Base-by-base conservation (phyloP, 768 basidiomycete species). In the Cubamyces sp. region DNA sequence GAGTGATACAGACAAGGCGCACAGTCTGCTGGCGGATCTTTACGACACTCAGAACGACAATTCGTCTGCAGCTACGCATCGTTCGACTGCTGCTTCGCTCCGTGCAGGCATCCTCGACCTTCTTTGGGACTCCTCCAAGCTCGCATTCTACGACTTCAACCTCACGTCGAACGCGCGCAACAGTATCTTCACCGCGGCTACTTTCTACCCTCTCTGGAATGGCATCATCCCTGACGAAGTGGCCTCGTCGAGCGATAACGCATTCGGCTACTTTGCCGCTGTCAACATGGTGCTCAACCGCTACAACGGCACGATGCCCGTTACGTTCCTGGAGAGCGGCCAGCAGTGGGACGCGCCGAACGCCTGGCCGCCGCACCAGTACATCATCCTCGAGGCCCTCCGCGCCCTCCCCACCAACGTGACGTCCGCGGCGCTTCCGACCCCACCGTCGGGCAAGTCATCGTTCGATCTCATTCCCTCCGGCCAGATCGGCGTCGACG, bases 61-160 rank as follows among this genome's bases (percentile, higher is more conserved):
- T 47, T 72, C 76, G 0, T 78, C 79, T 5, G 81, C 80, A 0
- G 69, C 75, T 2, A 72, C 75, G 26, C 92, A 95, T 69, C 77
- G 73, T 18, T 67, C 78, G 23, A 79, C 82, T 3, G 92, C 94
- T 0, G 73, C 80, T 0, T 74, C 76, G 8, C 75, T 93, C 45
- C 84, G 84, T 60, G 79, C 75, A 21, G 94, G 87, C 0, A 85
- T 97, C 62, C 77, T 97, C 39, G 96, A 98, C 72, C 82, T 97
- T 9, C 79, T 86, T 74, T 97, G 95, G 94, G 91, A 96, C 70
- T 66, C 85, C 0, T 74, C 78, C 8, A 91, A 90, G 78, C 78
- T 93, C n/a, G 89, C 89, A 0, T 96, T 96, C 75, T 96, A 96
- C 69, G 95, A 96, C 74, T 97, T 90, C 76, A 92, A 94, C 73